Evolutionary conservation across 768 basidiomycete genomes (phyloP).

Genomic region (Mycena pura): DNA sequence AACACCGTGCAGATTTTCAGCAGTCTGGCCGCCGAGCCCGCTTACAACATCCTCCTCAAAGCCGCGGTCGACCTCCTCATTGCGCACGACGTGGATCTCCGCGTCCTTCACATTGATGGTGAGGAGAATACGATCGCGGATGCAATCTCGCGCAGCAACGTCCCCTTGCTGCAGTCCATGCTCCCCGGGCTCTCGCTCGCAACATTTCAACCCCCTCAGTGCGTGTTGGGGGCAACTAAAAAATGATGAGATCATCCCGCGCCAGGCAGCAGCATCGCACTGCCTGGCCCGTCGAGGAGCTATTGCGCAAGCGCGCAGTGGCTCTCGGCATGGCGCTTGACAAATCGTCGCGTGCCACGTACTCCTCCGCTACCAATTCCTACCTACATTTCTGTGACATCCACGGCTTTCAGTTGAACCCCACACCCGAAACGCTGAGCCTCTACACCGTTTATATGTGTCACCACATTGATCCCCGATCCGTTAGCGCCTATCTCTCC

Average conservation of each 20-base stretch:
- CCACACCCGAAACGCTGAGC: slow-evolving; percentile 38
- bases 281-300: slow-evolving; percentile 40
- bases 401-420: slow-evolving; percentile 31
- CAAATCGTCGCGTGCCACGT: too few species aligned
- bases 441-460: slow-evolving; percentile 41
- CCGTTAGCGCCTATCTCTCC: slow-evolving; percentile 41
- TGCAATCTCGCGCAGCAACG: not conserved
- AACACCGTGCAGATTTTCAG: slow-evolving; percentile 40
- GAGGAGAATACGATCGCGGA: slow-evolving; percentile 27
- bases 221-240: not conserved
- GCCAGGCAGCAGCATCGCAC: slow-evolving; percentile 38
- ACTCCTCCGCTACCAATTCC: slow-evolving; percentile 35
- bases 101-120: slow-evolving; percentile 23
- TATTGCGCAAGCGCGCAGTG: slow-evolving; percentile 36
- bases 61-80: slow-evolving; percentile 29
- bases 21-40: slow-evolving; percentile 28
- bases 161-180: too few species aligned
- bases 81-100: slow-evolving; percentile 4
- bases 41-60: slow-evolving; percentile 35
- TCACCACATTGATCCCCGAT: too few species aligned
- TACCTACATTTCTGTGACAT: slow-evolving; percentile 32
- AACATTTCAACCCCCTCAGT: too few species aligned
- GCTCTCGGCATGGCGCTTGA: too few species aligned
- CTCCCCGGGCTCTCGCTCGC: too few species aligned
- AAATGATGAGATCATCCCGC: not conserved